Base-by-base conservation (phyloP, 2,329 filamentous ascomycete species). In the Alternaria incomplexa region DNA sequence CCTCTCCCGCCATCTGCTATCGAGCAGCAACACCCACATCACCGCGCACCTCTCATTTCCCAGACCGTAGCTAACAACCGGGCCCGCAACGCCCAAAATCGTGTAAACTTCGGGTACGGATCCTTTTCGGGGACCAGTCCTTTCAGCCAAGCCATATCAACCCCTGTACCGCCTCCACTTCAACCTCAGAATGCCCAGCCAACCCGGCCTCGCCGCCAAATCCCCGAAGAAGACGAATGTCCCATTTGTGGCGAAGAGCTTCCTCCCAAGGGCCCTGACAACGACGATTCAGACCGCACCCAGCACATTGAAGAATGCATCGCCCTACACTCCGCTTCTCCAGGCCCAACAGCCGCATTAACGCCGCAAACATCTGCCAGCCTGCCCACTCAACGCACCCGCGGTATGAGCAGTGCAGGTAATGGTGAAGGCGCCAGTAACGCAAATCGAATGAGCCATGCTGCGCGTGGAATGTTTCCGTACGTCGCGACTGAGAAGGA, bases 211-310 rank as follows among this genome's bases (percentile, higher is more conserved):
- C 60, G 74, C 20, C 69, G 73, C 22, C 70, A 78, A 56, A 76
- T 84, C 12, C 69, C 77, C 2, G 92, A 94, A 75, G 91, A 93
- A 73, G 91, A 94, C 74, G 90, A 93, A 71, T 95, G 92, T 65
- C 91, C 91, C 0, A 86, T 94, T 47, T 95, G 92, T 71, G 91
- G 92, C 72, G 81, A 83, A 40, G 90, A 93, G 78, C 83, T 93
- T 4, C 91, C 91, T 0, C 85, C 87, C 2, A 79, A 76, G 57
- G 77, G 72, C 5, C 70, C 73, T 1, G 66, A 77, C 23, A 78
- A 77, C 8, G 81, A 81, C 15, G 81, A 83, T 22, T 64, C 69
- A 1, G 73, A 75, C 4, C 77, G 84, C 25, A 81, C 83, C 63
- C 73, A 75, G 13, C 84, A 86, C 61, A 80, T 86, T 15, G 73